Evolutionary conservation across 2,329 filamentous ascomycete genomes (phyloP).

Genomic region (Fusarium protoensiforme): DNA sequence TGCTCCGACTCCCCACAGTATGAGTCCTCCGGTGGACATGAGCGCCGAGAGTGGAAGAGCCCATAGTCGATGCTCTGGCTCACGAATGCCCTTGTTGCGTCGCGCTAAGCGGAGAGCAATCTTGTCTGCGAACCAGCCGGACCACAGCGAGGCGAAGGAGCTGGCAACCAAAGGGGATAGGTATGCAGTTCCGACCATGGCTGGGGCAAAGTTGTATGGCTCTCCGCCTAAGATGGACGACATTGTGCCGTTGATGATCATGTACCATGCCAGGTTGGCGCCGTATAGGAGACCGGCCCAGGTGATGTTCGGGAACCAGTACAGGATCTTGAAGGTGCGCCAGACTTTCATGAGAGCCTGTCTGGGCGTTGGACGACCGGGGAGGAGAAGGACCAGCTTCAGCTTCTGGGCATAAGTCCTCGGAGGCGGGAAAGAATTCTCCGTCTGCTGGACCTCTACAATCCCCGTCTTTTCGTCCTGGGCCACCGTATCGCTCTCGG

Average conservation of each 20-base stretch:
- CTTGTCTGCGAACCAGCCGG: constrained; percentile 47
- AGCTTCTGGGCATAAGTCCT: neutral
- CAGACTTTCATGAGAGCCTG: neutral
- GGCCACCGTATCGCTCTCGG: constrained; percentile 38
- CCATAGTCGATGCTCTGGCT: constrained; percentile 51
- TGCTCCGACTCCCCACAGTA: constrained; percentile 61
- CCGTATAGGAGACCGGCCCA: constrained; percentile 45
- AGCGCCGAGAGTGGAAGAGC: constrained; percentile 47
- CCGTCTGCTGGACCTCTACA: neutral
- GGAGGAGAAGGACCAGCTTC: neutral
- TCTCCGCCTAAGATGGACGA: constrained; percentile 43
- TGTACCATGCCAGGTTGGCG: constrained; percentile 49
- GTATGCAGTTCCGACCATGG: constrained; percentile 47
- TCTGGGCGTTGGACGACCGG: neutral
- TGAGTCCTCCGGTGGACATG: constrained; percentile 54
- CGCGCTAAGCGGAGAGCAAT: constrained; percentile 47
- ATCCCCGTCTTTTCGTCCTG: neutral
- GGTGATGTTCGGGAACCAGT: neutral
- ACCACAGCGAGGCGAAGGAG: constrained; percentile 23
- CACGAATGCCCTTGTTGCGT: constrained; percentile 48
- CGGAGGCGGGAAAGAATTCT: neutral
- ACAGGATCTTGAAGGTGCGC: neutral
- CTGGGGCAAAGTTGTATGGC: constrained; percentile 49
- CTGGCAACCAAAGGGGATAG: constrained; percentile 45
- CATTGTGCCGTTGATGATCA: constrained; percentile 50